Evolutionary conservation across 208 protist genomes (phyloP), one percentile per base, ranked within the genome.

Genomic region (Trypanosoma boissoni): DNA sequence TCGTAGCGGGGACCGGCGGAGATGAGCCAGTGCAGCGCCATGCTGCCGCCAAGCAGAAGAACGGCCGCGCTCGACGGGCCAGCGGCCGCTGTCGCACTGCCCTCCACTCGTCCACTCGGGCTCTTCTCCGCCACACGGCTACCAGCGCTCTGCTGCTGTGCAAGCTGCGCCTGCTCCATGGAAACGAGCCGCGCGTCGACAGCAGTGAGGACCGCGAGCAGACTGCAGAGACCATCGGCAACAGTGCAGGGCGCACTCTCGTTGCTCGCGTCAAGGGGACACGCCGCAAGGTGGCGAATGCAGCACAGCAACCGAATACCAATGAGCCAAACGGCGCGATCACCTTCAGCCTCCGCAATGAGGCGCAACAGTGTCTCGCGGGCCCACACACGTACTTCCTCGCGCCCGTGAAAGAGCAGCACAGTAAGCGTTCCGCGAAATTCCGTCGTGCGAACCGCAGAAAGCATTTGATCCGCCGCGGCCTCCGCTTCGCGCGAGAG

Each of bases 41-140:
- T 56, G 32, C 66, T 81, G 37, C 86, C 86, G 23, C 82, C 86
- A 9, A 92, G 82, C 32, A 87, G 54, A 36, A 86, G 51, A 14
- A 76, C 43, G 16, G 71, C 73, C 10, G 54, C 24, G 39, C 21
- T 26, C 20, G 61, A 46, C 6, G 63, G 48, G 26, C 44, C 32
- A 49, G 51, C 0, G 36, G 51, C 50, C 4, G 51, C 18, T 46
- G 8, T 14, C 42, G 6, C 34, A 6, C 6, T 12, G 37, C 26
- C 36, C 12, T 42, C 18, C 10, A 23, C 28, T 9, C 3, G 8
- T 21, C 20, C 9, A 24, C 7, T 10, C 12, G 10, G 26, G 21
- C 20, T 57, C 52, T 28, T 16, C 28, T 52, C 41, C 41, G 24
- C n/a, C 51, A n/a, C n/a, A n/a, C 48, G 46, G 20, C 64, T 48